These are phyloP conservation scores for Tetradesmus obliquus DNA, from an alignment of 139 green algal genomes.

Conservation along the genomic window DNA sequence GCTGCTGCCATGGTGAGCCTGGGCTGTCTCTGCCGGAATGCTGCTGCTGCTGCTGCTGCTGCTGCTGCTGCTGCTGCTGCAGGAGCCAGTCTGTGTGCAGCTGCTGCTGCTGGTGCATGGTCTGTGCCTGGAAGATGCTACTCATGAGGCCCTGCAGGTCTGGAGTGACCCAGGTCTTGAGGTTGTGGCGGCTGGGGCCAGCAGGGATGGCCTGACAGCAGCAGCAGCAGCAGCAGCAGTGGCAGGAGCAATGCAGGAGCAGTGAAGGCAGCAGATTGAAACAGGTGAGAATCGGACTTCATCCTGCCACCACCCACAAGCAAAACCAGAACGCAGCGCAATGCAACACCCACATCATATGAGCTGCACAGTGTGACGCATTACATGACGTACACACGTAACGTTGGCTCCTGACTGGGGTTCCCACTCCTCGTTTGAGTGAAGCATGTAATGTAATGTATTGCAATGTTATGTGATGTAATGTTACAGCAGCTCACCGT, in stretches of 20 bases:
- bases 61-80: constrained; percentile 39
- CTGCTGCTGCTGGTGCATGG: constrained; percentile 41
- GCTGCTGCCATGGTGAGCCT: background rate
- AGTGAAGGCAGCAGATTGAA: background rate
- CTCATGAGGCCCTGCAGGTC: background rate
- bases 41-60: constrained; percentile 32
- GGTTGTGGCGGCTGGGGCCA: background rate
- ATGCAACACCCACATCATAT: no score
- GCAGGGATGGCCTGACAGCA: background rate
- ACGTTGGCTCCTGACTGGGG: background rate
- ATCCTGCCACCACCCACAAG: no score
- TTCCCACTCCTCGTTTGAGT: background rate
- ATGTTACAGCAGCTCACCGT: background rate
- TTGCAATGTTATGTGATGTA: background rate
- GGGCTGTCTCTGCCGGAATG: background rate
- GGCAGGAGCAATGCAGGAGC: background rate
- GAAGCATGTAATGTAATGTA: background rate
- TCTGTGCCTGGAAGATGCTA: constrained; percentile 15
- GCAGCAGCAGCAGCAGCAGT: background rate
- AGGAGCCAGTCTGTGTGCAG: background rate
- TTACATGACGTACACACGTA: no score
- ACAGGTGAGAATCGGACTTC: no score
- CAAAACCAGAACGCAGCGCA: no score
- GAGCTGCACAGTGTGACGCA: background rate
- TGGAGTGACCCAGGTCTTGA: background rate